A percentile compares a stretch with the other conserved stretches of the same genome.
These are phyloP conservation scores for Umbelopsis sp. DNA, from an alignment of 192 early-diverging fungal genomes.

Conservation along the genomic window DNA sequence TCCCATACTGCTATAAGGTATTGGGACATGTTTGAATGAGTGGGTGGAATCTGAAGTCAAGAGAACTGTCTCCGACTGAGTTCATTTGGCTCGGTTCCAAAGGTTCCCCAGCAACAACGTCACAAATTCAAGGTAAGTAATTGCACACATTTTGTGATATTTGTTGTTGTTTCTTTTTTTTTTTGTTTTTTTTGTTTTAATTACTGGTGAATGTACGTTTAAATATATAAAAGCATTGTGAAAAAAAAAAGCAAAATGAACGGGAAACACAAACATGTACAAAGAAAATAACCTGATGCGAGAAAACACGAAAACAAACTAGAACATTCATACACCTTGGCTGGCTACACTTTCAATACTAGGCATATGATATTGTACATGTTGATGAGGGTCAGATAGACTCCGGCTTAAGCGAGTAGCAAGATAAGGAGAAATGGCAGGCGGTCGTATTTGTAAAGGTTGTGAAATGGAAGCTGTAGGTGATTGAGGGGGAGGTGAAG, in stretches of 20 bases:
- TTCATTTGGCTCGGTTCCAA: background rate
- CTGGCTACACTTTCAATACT: slow-evolving; percentile 14
- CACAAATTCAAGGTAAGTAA: background rate
- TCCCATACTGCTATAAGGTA: slow-evolving; percentile 41
- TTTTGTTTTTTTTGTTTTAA: background rate
- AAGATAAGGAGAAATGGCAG: slow-evolving; percentile 12
- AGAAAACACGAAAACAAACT: background rate
- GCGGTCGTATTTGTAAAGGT: background rate
- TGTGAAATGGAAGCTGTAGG: slow-evolving; percentile 3
- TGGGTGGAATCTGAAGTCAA: background rate
- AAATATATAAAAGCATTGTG: too few species aligned
- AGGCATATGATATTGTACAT: slow-evolving; percentile 16
- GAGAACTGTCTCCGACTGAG: background rate
- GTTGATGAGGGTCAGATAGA: slow-evolving; percentile 15
- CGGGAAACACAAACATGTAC: background rate
- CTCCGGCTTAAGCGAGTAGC: slow-evolving; percentile 7
- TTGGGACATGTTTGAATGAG: slow-evolving; percentile 21
- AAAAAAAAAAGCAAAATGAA: background rate
- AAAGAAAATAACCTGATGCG: background rate
- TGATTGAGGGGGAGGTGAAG: background rate
- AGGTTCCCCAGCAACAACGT: background rate
- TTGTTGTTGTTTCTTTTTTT: background rate
- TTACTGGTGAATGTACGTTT: background rate
- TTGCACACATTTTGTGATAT: too few species aligned
- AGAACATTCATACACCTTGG: slow-evolving; percentile 4